Conservation (phyloP, 2,329 filamentous ascomycete species). For the Aureobasidium pullulans region DNA sequence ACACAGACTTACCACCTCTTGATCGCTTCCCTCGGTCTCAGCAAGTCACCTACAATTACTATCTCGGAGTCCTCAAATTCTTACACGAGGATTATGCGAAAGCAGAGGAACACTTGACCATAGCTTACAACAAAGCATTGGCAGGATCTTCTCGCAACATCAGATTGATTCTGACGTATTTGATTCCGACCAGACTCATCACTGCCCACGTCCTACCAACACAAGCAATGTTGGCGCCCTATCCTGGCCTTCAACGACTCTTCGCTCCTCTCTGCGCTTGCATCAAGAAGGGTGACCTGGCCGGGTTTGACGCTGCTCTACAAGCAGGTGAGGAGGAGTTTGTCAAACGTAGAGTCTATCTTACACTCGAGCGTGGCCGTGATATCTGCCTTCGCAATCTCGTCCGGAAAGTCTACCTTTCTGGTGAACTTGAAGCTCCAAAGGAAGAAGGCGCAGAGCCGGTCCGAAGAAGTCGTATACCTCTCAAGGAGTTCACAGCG, state of each 20-base stretch:
- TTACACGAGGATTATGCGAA: constrained; percentile 85
- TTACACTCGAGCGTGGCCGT: constrained; percentile 84
- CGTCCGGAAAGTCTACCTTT: constrained; percentile 81
- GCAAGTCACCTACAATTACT: constrained; percentile 93
- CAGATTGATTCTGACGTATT: constrained; percentile 89
- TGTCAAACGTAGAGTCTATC: constrained; percentile 85
- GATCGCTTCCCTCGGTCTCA: constrained; percentile 80
- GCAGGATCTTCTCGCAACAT: constrained; percentile 54
- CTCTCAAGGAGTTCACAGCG: constrained; percentile 74
- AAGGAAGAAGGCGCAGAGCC: constrained; percentile 58
- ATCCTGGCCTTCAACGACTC: constrained; percentile 66
- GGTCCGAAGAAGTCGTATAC: constrained; percentile 64
- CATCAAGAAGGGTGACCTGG: constrained; percentile 75
- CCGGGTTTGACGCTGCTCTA: constrained; percentile 76
- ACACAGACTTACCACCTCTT: constrained; percentile 69
- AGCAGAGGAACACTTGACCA: constrained; percentile 72
- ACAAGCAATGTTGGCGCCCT: constrained; percentile 60
- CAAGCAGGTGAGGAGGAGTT: constrained; percentile 82
- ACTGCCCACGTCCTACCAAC: constrained; percentile 80
- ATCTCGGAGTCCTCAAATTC: constrained; percentile 87
- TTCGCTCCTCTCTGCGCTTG: constrained; percentile 72
- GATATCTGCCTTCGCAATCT: constrained; percentile 90
- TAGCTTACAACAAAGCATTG: constrained; percentile 56
- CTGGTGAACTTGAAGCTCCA: constrained; percentile 69
- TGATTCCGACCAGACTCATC: constrained; percentile 87